A percentile compares a stretch with the other conserved stretches of the same genome.
These are phyloP conservation scores for Tolypocladium sp. DNA, from an alignment of 2,329 filamentous ascomycete genomes.

Conservation along the genomic window DNA sequence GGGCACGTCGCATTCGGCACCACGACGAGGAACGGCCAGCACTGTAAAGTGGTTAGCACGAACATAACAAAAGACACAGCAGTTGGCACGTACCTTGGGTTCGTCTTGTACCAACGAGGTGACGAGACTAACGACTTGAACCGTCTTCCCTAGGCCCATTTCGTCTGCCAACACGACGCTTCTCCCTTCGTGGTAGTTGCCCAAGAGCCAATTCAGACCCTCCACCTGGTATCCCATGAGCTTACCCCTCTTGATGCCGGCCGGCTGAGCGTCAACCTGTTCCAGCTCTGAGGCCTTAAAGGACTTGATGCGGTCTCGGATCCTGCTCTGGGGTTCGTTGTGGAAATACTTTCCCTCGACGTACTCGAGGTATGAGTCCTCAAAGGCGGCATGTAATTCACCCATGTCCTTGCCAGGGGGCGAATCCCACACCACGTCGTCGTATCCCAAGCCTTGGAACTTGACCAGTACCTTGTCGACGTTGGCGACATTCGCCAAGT, in stretches of 20 bases:
- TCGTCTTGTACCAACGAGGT: constrained; percentile 59
- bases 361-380: constrained; percentile 77
- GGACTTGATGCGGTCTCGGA: constrained; percentile 60
- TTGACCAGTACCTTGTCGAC: constrained; percentile 75
- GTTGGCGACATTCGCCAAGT: constrained; percentile 61
- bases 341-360: constrained; percentile 67
- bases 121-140: constrained; percentile 81
- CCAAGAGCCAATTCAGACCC: constrained; percentile 90
- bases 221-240: constrained; percentile 92
- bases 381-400: constrained; percentile 70
- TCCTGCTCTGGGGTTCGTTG: constrained; percentile 42
- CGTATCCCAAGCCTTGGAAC: constrained; percentile 85
- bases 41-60: constrained; percentile 26
- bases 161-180: constrained; percentile 94
- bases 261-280: constrained; percentile 63
- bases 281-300: constrained; percentile 59
- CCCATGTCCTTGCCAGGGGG: constrained; percentile 58
- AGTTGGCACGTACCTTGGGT: constrained; percentile 29
- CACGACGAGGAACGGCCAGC: constrained; percentile 88
- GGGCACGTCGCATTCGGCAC: constrained; percentile 91
- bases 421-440: constrained; percentile 83
- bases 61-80: background rate
- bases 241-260: constrained; percentile 64
- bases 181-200: constrained; percentile 72
- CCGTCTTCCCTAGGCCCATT: constrained; percentile 96